Evolutionary conservation across 2,329 filamentous ascomycete species (phyloP).

Genomic region (Ophiocordyceps camponoti-saundersi): DNA sequence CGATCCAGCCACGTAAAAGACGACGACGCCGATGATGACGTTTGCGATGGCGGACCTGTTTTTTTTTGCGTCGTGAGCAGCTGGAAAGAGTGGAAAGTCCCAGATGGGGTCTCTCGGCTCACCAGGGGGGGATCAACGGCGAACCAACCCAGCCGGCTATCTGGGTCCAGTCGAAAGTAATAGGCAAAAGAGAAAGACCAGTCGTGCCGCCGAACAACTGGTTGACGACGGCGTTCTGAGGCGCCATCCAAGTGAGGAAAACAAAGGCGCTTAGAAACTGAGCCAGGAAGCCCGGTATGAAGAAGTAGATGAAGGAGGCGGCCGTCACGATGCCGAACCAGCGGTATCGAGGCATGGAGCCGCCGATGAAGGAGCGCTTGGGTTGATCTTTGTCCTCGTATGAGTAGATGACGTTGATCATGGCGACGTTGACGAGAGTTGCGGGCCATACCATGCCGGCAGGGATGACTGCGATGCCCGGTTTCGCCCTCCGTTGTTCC

Average conservation of each 20-base stretch:
- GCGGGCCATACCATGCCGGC: constrained; percentile 62
- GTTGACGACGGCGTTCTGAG: constrained; percentile 50
- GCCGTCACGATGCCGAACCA: constrained; percentile 44
- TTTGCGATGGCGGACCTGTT: constrained; percentile 54
- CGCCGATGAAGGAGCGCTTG: constrained; percentile 39
- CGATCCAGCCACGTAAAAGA: constrained; percentile 46
- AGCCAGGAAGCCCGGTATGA: constrained; percentile 51
- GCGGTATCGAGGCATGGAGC: constrained; percentile 46
- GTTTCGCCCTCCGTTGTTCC: too few species aligned
- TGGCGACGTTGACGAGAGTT: constrained; percentile 46
- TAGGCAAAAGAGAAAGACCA: constrained; percentile 49
- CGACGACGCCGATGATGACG: constrained; percentile 47
- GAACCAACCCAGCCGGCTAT: constrained; percentile 51
- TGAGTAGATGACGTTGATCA: constrained; percentile 47
- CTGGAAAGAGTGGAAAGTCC: not conserved
- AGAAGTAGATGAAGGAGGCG: constrained; percentile 47
- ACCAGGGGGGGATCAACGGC: constrained; percentile 54
- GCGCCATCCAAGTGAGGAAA: constrained; percentile 55
- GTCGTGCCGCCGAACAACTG: constrained; percentile 56
- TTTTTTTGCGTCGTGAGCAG: not conserved
- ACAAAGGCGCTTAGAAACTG: constrained; percentile 55
- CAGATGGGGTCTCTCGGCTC: constrained; percentile 6
- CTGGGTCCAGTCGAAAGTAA: constrained; percentile 66
- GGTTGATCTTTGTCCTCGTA: constrained; percentile 40
- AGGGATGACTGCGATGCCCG: constrained; percentile 41